Base-by-base conservation (phyloP, 1,284 basidiomycete genomes). In the Vanrija pseudolonga region DNA sequence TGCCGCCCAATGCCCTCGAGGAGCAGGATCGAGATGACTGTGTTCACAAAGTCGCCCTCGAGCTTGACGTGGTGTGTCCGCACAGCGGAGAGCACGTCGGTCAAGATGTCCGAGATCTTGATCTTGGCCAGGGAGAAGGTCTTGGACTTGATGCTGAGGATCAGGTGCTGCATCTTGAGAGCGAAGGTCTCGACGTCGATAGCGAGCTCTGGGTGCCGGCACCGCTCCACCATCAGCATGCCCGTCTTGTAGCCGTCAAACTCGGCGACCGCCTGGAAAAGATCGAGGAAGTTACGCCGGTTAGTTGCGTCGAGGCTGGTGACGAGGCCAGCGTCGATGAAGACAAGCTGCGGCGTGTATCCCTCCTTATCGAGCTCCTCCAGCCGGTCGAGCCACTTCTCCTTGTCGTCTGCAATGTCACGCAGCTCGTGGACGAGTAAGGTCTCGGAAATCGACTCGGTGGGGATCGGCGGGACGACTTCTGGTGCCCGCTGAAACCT, bases 1-100 rank as follows among this genome's bases (percentile, higher is more conserved):
- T 90, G 91, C 52, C 96, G 78, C 17, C 96, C 96, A 62, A 98
- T 98, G 0, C 96, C 96, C 76, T 99, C 96, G 44, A 99, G 78
- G 50, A 99, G 73, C 55, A 99, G 76, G 54, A 98, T 92, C 9
- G 89, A 90, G 58, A 98, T 89, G 48, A 98, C 92, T 0, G 96
- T 98, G 73, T 98, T 98, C 67, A 98, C 86, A 71, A 99, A 99
- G 74, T 98, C 96, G 14, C 88, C 91, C 77, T 98, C 95, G 85
- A 99, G 89, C 81, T 94, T 97, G 64, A 98, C 96, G 71, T 97
- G 96, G 73, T 98, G 94, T 61, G 85, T 82, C 48, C 93, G 79
- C 2, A 99, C 93, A n/a, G 87, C 85, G 64, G 79, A 84, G 43
- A 98, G 78, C 8, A 97, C 94, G 62, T 95, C 88, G 6, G 84